These are phyloP conservation scores for Saccharomycopsis fibuligera DNA, from an alignment of 805 yeast genomes.

Conservation along the genomic window DNA sequence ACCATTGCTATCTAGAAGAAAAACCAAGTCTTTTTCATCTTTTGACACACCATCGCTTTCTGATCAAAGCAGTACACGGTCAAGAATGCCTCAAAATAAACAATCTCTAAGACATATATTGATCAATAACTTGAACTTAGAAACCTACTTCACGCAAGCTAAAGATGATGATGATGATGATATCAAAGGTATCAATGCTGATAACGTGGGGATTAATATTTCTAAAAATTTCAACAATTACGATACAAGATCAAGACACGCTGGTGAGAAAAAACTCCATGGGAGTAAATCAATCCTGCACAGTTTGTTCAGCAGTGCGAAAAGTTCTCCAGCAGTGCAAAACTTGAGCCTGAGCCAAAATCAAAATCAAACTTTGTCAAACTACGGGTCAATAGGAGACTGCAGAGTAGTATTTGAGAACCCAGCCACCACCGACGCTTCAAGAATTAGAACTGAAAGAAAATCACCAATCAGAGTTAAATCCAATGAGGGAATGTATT, in stretches of 20 bases:
- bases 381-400: not conserved
- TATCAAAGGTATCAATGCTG: constrained; percentile 23
- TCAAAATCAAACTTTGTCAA: not conserved
- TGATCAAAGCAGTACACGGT: not conserved
- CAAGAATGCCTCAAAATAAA: not conserved
- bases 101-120: constrained; percentile 6
- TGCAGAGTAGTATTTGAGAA: not conserved
- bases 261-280: not conserved
- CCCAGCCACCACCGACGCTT: not conserved
- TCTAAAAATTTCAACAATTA: constrained; percentile 24
- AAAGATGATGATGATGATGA: constrained; percentile 18
- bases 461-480: constrained; percentile 7
- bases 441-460: constrained; percentile 6
- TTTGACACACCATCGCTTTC: constrained; percentile 5
- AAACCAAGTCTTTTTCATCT: constrained; percentile 16
- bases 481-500: constrained; percentile 4
- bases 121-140: constrained; percentile 12
- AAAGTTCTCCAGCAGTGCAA: no score
- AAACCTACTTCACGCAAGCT: not conserved
- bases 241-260: constrained; percentile 23
- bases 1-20: not conserved
- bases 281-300: constrained; percentile 3
- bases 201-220: constrained; percentile 26
- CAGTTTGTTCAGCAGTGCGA: constrained; percentile 20
- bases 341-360: not conserved